Percentiles rank a stretch among this genome's conserved stretches.
These are phyloP conservation scores for Coemansia sp. DNA, from an alignment of 192 early-diverging fungal genomes.

Conservation along the genomic window DNA sequence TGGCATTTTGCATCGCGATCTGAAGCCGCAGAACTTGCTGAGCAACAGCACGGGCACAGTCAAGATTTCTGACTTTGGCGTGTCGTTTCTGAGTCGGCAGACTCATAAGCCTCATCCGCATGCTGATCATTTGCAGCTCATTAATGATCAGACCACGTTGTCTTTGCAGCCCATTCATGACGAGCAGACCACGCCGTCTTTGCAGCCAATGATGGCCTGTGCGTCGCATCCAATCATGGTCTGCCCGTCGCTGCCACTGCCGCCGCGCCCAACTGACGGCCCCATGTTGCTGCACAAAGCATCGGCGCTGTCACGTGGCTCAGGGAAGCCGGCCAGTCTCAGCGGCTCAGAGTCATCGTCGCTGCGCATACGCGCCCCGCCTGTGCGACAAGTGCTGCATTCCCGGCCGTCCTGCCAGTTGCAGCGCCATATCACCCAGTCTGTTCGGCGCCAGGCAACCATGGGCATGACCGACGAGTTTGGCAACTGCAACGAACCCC, in stretches of 20 bases:
- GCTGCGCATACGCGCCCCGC: constrained; percentile 11
- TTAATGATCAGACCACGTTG: not conserved
- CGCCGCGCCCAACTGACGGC: constrained; percentile 7
- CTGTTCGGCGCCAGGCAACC: constrained; percentile 24
- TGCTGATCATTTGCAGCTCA: not conserved
- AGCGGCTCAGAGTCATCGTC: constrained; percentile 14
- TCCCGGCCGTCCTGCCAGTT: constrained; percentile 1
- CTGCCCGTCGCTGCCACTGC: constrained; percentile 46
- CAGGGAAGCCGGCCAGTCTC: constrained; percentile 10
- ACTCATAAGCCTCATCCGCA: constrained; percentile 14
- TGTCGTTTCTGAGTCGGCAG: constrained; percentile 74
- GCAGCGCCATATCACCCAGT: constrained; percentile 21
- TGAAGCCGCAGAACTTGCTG: constrained; percentile 96
- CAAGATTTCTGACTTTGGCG: constrained; percentile 99
- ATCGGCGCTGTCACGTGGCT: constrained; percentile 31
- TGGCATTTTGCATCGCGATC: constrained; percentile 95
- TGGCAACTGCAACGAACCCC: constrained; percentile 24
- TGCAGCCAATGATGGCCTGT: constrained; percentile 7
- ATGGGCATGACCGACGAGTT: constrained; percentile 55
- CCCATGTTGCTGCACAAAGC: constrained; percentile 31
- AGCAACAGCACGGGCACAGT: constrained; percentile 70
- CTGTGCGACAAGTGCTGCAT: constrained; percentile 13
- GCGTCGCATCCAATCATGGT: too few species aligned
- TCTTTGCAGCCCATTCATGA: not conserved
- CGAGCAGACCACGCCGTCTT: not conserved